These are phyloP conservation scores for Bidens hawaiensis DNA, from an alignment of 140 eudicot genomes.

Conservation along the genomic window DNA sequence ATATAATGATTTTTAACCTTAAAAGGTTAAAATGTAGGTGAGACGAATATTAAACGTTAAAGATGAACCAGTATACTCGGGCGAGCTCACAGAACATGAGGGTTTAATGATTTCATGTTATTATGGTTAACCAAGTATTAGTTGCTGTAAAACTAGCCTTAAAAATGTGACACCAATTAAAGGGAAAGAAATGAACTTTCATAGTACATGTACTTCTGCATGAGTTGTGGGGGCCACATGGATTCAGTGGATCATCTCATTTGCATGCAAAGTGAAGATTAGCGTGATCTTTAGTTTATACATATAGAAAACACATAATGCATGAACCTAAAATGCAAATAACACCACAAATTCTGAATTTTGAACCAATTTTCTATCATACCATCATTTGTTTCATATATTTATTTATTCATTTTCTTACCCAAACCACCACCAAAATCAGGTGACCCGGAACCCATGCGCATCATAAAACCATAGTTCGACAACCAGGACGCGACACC, in stretches of 20 bases:
- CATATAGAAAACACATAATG: conserved; percentile 17
- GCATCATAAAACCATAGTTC: neutral
- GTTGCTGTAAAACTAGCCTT: neutral
- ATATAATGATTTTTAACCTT: neutral
- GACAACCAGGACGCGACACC: neutral
- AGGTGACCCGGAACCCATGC: neutral
- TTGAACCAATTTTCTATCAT: conserved; percentile 3
- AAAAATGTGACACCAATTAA: neutral
- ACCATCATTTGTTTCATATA: neutral
- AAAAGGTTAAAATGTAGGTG: no score
- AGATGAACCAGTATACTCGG: neutral
- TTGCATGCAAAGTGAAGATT: conserved; percentile 28
- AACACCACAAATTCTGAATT: conserved; percentile 1
- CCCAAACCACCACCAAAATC: neutral
- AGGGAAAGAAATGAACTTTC: neutral
- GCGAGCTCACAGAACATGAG: neutral
- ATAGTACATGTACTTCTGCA: conserved; percentile 15
- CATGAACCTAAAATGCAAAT: conserved; percentile 15
- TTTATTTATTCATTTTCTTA: conserved; percentile 13
- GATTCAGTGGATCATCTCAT: conserved; percentile 28
- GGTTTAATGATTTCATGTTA: neutral
- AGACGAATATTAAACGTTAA: neutral
- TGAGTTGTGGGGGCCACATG: conserved; percentile 20
- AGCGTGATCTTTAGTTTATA: conserved; percentile 25
- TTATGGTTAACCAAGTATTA: neutral